Percentiles rank a stretch among this genome's conserved stretches.
phyloP scores from a whole-genome alignment of 352 stramenopile species.

The Pythium aristosporum region DNA sequence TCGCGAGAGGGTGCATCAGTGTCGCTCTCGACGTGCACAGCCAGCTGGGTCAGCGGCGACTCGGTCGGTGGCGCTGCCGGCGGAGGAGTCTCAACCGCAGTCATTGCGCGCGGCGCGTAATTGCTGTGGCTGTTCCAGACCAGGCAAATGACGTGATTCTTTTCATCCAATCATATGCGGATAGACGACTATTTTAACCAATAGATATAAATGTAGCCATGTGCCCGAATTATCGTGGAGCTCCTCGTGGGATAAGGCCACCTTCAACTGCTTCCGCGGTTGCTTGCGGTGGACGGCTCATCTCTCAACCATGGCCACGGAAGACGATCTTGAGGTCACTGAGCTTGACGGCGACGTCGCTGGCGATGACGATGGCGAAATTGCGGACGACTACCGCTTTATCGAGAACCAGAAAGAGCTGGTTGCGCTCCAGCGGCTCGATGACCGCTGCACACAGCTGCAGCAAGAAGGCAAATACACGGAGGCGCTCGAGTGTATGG shows the following conservation, averaged over 20 bases:
- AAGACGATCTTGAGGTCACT: constrained; percentile 32
- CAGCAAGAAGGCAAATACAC: constrained; percentile 92
- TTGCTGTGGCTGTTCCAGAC: background rate
- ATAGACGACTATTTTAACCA: background rate
- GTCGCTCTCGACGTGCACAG: constrained; percentile 40
- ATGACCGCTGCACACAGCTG: constrained; percentile 89
- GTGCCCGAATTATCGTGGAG: background rate
- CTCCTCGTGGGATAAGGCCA: background rate
- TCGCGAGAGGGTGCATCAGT: constrained; percentile 2
- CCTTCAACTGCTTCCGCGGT: too few species aligned
- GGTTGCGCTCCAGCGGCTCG: constrained; percentile 84
- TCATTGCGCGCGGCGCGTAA: constrained; percentile 3
- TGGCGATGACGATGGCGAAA: constrained; percentile 1
- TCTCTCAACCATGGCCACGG: background rate
- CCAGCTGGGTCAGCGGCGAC: constrained; percentile 40
- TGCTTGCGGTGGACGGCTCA: background rate
- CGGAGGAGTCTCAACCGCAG: background rate
- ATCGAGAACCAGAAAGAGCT: constrained; percentile 85
- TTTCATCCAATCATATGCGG: background rate
- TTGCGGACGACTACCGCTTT: constrained; percentile 43
- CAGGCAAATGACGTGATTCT: background rate
- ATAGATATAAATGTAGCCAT: constrained; percentile 16
- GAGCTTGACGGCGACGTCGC: constrained; percentile 28
- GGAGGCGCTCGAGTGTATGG: constrained; percentile 93
- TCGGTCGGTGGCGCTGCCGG: background rate